phyloP scores from a whole-genome alignment of 1,139 yeast species.

The Suhomyces maxii region DNA sequence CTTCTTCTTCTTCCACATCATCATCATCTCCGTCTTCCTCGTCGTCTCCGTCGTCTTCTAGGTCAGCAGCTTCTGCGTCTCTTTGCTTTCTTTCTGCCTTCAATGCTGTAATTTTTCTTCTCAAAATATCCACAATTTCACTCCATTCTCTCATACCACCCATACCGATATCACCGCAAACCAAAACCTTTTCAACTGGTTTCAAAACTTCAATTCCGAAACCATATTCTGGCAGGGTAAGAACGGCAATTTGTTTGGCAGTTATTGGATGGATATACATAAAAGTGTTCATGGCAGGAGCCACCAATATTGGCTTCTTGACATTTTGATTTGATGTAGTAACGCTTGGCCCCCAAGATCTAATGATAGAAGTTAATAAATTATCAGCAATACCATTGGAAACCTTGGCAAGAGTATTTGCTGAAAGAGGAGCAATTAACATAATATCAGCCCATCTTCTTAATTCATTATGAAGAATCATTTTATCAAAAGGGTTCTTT shows the following conservation, averaged over 20 bases:
- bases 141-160: conserved; percentile 99
- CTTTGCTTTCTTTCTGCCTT: conserved; percentile 29
- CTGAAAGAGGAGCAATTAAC: conserved; percentile 89
- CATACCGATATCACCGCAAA: conserved; percentile 95
- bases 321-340: conserved; percentile 15
- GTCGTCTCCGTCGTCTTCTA: conserved; percentile 22
- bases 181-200: conserved; percentile 91
- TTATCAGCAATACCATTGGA: conserved; percentile 92
- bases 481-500: conserved; percentile 41
- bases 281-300: conserved; percentile 97
- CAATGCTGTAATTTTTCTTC: conserved; percentile 48
- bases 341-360: conserved; percentile 82
- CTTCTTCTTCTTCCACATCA: conserved; percentile 33
- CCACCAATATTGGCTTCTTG: conserved; percentile 77
- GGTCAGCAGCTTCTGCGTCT: conserved; percentile 25
- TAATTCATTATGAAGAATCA: conserved; percentile 79
- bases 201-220: conserved; percentile 72
- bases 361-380: conserved; percentile 73
- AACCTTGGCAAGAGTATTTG: conserved; percentile 88
- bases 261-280: conserved; percentile 96
- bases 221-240: conserved; percentile 45
- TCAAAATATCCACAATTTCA: conserved; percentile 80
- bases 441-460: conserved; percentile 95
- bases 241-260: conserved; percentile 67
- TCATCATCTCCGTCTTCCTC: conserved; percentile 29